Conservation (phyloP, 768 basidiomycete genomes). For the Sistotremastrum suecicum region DNA sequence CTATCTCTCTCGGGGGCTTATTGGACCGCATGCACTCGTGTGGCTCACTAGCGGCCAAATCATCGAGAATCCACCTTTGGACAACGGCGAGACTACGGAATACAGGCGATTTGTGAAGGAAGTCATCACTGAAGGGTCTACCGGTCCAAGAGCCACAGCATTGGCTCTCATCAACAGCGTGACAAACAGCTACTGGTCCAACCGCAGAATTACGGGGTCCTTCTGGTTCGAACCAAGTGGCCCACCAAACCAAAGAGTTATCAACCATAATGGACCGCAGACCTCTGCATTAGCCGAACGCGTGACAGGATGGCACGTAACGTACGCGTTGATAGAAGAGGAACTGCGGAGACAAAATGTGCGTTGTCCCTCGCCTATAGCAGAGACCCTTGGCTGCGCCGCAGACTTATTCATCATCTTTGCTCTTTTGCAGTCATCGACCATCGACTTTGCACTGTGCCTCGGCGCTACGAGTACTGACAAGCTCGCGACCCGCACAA, state of each 20-base stretch:
- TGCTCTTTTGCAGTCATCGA: constrained; percentile 57
- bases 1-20: constrained; percentile 84
- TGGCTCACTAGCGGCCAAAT: constrained; percentile 87
- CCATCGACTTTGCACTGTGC: constrained; percentile 92
- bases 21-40: constrained; percentile 82
- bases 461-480: constrained; percentile 81
- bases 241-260: constrained; percentile 32
- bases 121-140: constrained; percentile 88
- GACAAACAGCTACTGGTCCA: constrained; percentile 67
- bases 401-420: neutral
- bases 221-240: constrained; percentile 61
- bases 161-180: constrained; percentile 79
- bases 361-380: constrained; percentile 11
- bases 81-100: constrained; percentile 91
- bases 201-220: constrained; percentile 51
- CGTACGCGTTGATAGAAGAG: constrained; percentile 75
- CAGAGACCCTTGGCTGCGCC: neutral
- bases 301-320: constrained; percentile 82
- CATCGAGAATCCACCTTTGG: constrained; percentile 75
- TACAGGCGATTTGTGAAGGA: constrained; percentile 93
- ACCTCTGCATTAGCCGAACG: constrained; percentile 81
- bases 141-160: constrained; percentile 82
- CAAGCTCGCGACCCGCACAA: constrained; percentile 69
- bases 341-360: constrained; percentile 95
- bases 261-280: constrained; percentile 61